Evolutionary conservation across 768 basidiomycete genomes (phyloP), one percentile per base, ranked within the genome.

Genomic region (Phanerochaete carnosa): DNA sequence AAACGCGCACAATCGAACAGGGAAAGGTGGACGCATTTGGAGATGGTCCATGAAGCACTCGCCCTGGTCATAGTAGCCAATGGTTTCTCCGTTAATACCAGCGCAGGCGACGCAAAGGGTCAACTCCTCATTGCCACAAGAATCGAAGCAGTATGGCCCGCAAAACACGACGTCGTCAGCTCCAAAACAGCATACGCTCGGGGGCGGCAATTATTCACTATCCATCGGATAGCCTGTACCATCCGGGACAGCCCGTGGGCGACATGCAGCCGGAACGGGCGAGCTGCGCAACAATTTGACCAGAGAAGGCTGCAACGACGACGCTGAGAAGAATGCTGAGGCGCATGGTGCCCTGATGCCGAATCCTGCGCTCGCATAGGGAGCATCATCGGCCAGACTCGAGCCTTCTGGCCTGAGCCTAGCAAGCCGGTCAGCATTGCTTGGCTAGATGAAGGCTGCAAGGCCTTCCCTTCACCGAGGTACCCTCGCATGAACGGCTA

Each of bases 161-260:
- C 6, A 23, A 25, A 13, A 9, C 6, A 7, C 6, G 26, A 25
- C 11, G 9, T 9, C 19, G 9, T 39, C 37, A 9, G 37, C 37
- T 11, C 22, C 26, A 22, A 22, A 49, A 9, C 29, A 19, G 52
- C 22, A 9, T 11, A 49, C 23, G 37, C 9, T n/a, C n/a, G n/a
- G 23, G 52, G 12, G 52, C 22, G 9, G 37, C 9, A 35, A 6
- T 28, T 12, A 35, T 11, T 28, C 11, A 56, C 55, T 37, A 9
- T 33, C 39, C 39, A 12, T 13, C 35, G 25, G 33, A 37, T 26
- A 8, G 15, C 23, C 25, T 37, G 35, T 49, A 59, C 22, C 3
- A 9, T 3, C 58, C 58, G 35, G 58, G 58, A 49, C 58, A 59
- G 16, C 58, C 58, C 3, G 58, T 50, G 4, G 58, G 58, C 30